phyloP scores from a whole-genome alignment of 2,329 filamentous ascomycete species.

The Tolypocladium pustulatum region DNA sequence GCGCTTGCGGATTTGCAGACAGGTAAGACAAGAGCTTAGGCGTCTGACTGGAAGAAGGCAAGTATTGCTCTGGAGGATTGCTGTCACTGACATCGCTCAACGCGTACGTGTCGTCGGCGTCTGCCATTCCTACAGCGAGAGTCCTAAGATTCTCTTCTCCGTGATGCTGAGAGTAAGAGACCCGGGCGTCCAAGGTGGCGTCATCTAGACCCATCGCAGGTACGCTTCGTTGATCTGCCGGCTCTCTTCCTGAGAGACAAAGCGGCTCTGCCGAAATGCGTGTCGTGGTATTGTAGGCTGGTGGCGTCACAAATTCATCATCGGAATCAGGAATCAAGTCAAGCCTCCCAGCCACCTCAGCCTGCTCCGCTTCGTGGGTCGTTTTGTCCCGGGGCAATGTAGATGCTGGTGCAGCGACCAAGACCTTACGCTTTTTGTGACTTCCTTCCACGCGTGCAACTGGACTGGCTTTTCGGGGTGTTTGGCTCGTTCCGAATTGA shows the following conservation, averaged over 20 bases:
- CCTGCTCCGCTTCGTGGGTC: conserved; percentile 3
- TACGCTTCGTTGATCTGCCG: no score
- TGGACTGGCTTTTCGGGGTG: conserved; percentile 7
- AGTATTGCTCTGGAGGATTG: background rate
- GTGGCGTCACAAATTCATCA: conserved; percentile 37
- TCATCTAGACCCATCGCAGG: background rate
- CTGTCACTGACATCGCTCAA: background rate
- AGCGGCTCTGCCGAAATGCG: background rate
- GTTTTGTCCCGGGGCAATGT: background rate
- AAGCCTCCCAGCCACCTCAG: conserved; percentile 6
- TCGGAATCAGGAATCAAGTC: conserved; percentile 45
- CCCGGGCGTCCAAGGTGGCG: no score
- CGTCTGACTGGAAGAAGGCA: conserved; percentile 13
- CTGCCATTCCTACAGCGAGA: background rate
- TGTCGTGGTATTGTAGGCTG: conserved; percentile 10
- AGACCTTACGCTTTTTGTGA: conserved; percentile 8
- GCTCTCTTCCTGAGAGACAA: background rate
- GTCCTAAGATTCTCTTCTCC: background rate
- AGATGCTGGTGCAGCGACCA: background rate
- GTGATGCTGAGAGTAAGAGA: background rate
- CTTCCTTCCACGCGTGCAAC: conserved; percentile 2
- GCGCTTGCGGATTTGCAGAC: conserved; percentile 14
- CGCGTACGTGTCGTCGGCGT: background rate
- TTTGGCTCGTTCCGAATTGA: background rate
- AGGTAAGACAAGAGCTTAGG: conserved; percentile 18